phyloP scores from a whole-genome alignment of 106 monocot genomes.

The Cymbidium sinense region DNA sequence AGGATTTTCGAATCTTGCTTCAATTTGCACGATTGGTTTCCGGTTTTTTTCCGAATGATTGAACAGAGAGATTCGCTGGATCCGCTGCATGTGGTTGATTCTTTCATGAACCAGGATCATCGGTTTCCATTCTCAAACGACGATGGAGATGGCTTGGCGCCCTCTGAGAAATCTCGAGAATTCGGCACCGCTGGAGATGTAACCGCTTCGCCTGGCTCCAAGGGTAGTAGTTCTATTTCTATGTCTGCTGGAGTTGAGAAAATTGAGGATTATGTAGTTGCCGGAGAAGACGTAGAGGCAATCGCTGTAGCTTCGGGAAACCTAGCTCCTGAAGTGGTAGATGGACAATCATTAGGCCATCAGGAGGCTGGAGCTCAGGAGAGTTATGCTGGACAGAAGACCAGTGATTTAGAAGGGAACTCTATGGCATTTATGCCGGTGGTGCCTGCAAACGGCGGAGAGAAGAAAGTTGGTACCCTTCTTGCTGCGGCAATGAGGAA shows the following conservation, averaged over 20 bases:
- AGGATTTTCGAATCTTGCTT: too few species aligned
- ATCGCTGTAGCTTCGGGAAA: background rate
- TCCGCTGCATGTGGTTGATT: background rate
- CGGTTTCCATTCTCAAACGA: background rate
- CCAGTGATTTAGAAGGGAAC: background rate
- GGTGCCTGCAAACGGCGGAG: slow-evolving; percentile 8
- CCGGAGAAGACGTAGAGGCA: background rate
- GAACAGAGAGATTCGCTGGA: background rate
- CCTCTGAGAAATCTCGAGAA: background rate
- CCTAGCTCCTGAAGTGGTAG: background rate
- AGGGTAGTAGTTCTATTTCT: background rate
- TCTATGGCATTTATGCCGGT: background rate
- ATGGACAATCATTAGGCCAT: background rate
- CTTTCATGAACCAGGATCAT: background rate
- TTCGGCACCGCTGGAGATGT: background rate
- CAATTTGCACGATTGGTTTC: background rate
- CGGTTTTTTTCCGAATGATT: background rate
- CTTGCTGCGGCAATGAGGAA: slow-evolving; percentile 53
- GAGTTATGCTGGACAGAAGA: background rate
- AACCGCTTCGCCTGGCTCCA: background rate
- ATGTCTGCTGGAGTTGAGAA: background rate
- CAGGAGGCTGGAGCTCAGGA: background rate
- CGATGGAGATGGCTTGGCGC: background rate
- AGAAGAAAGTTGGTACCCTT: slow-evolving; percentile 31
- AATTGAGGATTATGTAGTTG: background rate